Evolutionary conservation across 345 rosid genomes (phyloP).

Genomic region (Brassica incana): DNA sequence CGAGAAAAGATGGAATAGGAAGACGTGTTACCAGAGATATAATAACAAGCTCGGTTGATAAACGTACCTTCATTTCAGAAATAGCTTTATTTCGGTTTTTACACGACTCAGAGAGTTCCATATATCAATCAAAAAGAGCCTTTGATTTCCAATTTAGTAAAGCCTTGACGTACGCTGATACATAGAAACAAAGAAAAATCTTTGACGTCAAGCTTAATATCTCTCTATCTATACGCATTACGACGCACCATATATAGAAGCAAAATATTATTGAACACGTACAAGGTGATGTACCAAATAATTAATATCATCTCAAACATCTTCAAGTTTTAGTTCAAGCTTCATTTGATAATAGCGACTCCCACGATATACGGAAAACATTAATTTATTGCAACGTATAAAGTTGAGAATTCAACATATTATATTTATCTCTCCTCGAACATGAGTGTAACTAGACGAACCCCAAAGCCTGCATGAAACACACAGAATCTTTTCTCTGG

Average conservation of each 20-base stretch:
- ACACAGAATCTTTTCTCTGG: constrained; percentile 41
- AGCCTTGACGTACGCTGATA: constrained; percentile 30
- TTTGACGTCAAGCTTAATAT: not conserved
- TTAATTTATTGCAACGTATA: constrained; percentile 18
- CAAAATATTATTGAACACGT: constrained; percentile 18
- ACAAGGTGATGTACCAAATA: not conserved
- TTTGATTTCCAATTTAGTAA: not conserved
- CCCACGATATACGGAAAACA: constrained; percentile 23
- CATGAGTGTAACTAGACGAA: constrained; percentile 41
- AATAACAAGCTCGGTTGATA: too few relatives aligned
- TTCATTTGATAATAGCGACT: constrained; percentile 9
- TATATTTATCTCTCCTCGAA: constrained; percentile 29
- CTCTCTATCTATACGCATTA: constrained; percentile 8
- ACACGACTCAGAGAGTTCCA: too few relatives aligned
- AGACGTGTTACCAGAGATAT: too few relatives aligned
- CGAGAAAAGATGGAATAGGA: too few relatives aligned
- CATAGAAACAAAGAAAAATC: constrained; percentile 20
- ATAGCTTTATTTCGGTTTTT: too few relatives aligned
- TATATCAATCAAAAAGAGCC: not conserved
- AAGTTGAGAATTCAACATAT: constrained; percentile 23
- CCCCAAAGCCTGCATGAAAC: constrained; percentile 40
- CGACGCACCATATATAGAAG: constrained; percentile 1
- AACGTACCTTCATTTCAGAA: too few relatives aligned
- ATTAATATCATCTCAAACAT: not conserved
- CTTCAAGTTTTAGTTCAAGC: not conserved